These are phyloP conservation scores for Verruconis gallopava DNA, from an alignment of 2,329 filamentous ascomycete species.

Conservation along the genomic window DNA sequence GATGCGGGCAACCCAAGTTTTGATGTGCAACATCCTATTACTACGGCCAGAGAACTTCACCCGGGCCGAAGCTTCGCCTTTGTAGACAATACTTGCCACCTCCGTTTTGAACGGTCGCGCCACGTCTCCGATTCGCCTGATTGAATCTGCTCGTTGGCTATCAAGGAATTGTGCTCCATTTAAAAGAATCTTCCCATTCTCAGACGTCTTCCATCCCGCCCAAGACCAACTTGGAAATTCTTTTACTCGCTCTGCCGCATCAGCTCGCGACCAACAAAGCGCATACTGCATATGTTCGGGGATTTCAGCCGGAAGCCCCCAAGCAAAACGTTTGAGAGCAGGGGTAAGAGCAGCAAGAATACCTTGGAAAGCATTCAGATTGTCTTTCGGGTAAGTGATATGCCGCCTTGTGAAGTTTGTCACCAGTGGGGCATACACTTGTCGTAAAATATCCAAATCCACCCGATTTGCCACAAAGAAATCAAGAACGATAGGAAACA, in stretches of 20 bases:
- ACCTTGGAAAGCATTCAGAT: slow-evolving; percentile 5
- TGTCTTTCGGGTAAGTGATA: slow-evolving; percentile 1
- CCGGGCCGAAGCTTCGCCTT: not conserved
- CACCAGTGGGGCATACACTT: slow-evolving; percentile 2
- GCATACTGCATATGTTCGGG: not conserved
- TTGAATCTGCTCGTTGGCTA: not conserved
- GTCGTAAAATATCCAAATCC: not conserved
- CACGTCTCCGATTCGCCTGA: not conserved
- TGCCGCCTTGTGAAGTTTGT: not conserved
- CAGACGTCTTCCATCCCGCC: slow-evolving; percentile 1
- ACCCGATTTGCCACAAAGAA: slow-evolving; percentile 1
- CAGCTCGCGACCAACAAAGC: not conserved
- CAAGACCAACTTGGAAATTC: slow-evolving; percentile 7
- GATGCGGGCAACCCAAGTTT: not conserved
- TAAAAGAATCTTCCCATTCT: not conserved
- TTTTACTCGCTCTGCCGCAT: not conserved
- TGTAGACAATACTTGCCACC: not conserved
- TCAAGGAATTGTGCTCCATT: not conserved
- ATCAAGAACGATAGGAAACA: slow-evolving; percentile 5
- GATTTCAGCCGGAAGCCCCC: not conserved
- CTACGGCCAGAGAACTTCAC: not conserved
- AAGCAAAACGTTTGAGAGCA: not conserved
- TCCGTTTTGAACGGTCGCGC: not conserved
- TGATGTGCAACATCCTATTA: not conserved
- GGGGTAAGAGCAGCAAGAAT: not conserved